phyloP scores from a whole-genome alignment of 352 stramenopile genomes.

The Pythium aphanidermatum region DNA sequence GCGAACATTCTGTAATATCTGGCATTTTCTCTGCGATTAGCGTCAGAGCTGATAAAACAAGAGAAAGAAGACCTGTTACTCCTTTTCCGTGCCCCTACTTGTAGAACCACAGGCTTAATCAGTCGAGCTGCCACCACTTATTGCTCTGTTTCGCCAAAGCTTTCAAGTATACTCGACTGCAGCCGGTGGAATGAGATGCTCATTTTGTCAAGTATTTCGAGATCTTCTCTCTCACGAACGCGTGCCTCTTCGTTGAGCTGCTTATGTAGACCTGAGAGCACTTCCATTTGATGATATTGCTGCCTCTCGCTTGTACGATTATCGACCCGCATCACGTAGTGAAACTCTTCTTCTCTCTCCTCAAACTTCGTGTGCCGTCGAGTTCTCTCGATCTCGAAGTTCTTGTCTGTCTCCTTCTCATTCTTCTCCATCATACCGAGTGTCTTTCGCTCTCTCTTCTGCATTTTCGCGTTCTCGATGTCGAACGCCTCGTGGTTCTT shows the following conservation, averaged over 20 bases:
- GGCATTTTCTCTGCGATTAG: too few relatives aligned
- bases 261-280: constrained; percentile 38
- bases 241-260: constrained; percentile 46
- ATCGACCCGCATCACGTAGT: constrained; percentile 63
- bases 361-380: constrained; percentile 50
- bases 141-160: constrained; percentile 46
- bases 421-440: constrained; percentile 55
- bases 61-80: too few relatives aligned
- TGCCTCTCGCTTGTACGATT: constrained; percentile 48
- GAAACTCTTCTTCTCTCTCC: constrained; percentile 53
- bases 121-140: too few relatives aligned
- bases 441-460: constrained; percentile 88
- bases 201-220: constrained; percentile 78
- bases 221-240: constrained; percentile 61
- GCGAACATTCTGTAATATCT: constrained; percentile 1
- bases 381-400: constrained; percentile 67
- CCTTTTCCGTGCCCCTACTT: too few relatives aligned
- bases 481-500: constrained; percentile 91
- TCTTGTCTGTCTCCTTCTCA: constrained; percentile 45
- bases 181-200: constrained; percentile 66
- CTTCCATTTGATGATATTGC: constrained; percentile 38
- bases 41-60: too few relatives aligned
- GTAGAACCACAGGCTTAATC: too few relatives aligned
- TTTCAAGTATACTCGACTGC: constrained; percentile 76
- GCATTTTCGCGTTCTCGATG: constrained; percentile 91